Evolutionary conservation across 2,329 filamentous ascomycete species (phyloP).

Genomic region (Botrytis pseudocinerea): DNA sequence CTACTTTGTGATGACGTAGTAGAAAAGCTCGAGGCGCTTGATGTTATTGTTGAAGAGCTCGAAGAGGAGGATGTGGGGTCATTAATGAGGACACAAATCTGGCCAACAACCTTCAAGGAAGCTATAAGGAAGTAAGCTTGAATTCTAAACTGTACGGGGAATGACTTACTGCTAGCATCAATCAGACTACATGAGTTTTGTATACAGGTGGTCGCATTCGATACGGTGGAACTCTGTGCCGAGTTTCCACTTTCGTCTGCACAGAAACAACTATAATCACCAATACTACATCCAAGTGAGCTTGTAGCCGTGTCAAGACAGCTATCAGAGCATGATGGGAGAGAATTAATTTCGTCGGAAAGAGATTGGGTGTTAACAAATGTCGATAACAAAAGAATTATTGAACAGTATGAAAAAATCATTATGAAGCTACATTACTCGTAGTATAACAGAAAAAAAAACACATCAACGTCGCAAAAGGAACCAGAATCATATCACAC

Average conservation of each 20-base stretch:
- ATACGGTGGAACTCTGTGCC: slow-evolving; percentile 3
- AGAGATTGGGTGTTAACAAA: slow-evolving; percentile 12
- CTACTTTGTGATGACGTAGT: slow-evolving; percentile 10
- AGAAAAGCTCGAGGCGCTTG: slow-evolving; percentile 13
- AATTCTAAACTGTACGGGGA: background rate
- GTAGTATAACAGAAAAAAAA: background rate
- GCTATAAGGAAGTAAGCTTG: slow-evolving; percentile 14
- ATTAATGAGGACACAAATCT: slow-evolving; percentile 22
- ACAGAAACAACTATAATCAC: slow-evolving; percentile 19
- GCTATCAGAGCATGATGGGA: slow-evolving; percentile 18
- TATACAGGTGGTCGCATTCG: slow-evolving; percentile 21
- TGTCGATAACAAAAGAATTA: slow-evolving; percentile 5
- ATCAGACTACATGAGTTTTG: slow-evolving; percentile 20
- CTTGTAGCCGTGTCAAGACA: slow-evolving; percentile 9
- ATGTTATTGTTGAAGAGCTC: slow-evolving; percentile 12
- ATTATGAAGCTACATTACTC: slow-evolving; percentile 14
- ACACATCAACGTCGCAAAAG: slow-evolving; percentile 13
- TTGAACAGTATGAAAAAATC: slow-evolving; percentile 9
- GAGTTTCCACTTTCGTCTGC: slow-evolving; percentile 8
- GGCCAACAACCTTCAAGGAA: slow-evolving; percentile 22
- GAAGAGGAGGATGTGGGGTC: slow-evolving; percentile 13
- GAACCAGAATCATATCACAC: background rate
- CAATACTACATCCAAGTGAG: slow-evolving; percentile 12
- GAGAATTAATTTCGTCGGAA: slow-evolving; percentile 15
- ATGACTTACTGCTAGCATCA: slow-evolving; percentile 16